phyloP scores from a whole-genome alignment of 352 stramenopile genomes.

The Globisporangium polare region DNA sequence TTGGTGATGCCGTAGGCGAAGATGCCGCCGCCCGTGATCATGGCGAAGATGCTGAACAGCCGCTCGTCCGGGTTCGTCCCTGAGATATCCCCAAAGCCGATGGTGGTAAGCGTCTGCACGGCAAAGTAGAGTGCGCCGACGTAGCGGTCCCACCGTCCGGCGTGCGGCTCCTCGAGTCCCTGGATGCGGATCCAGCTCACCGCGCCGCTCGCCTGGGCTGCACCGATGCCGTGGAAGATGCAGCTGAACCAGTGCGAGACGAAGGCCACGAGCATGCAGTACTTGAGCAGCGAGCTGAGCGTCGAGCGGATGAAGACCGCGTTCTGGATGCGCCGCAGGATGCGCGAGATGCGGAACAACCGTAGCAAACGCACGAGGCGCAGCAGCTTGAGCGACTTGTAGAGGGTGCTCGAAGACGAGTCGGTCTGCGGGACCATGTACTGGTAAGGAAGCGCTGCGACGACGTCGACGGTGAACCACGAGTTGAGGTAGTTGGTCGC shows the following conservation, averaged over 20 bases:
- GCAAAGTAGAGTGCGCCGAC: conserved; percentile 27
- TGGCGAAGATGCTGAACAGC: conserved; percentile 67
- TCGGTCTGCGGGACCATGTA: conserved; percentile 11
- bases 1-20: conserved; percentile 84
- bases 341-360: conserved; percentile 67
- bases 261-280: conserved; percentile 73
- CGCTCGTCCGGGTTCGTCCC: conserved; percentile 52
- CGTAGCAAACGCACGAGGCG: conserved; percentile 19
- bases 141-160: conserved; percentile 26
- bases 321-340: conserved; percentile 41
- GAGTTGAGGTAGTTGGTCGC: conserved; percentile 35
- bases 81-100: conserved; percentile 70
- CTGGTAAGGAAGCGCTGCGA: conserved; percentile 50
- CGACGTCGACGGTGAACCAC: conserved; percentile 48
- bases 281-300: conserved; percentile 76
- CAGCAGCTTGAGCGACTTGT: conserved; percentile 48
- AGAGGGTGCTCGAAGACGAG: conserved; percentile 25
- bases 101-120: conserved; percentile 45
- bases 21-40: conserved; percentile 74
- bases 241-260: conserved; percentile 77
- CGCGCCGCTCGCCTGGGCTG: conserved; percentile 9
- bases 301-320: conserved; percentile 68
- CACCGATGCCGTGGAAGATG: conserved; percentile 17
- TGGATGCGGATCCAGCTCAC: conserved; percentile 4
- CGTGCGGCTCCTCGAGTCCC: conserved; percentile 1